Evolutionary conservation across 805 yeast genomes (phyloP).

Genomic region (Saturnispora dispora): DNA sequence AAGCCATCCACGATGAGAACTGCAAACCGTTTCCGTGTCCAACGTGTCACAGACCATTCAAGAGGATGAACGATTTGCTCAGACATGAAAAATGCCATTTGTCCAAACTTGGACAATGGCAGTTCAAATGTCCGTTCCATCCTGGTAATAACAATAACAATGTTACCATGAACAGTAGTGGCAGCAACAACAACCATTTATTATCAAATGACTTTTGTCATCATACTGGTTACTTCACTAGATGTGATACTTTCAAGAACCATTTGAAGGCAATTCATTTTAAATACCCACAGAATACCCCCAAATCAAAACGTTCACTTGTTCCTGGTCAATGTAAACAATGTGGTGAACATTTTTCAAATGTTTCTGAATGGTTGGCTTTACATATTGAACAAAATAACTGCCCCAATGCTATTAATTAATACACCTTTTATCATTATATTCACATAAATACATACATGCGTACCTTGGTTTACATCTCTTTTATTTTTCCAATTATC

Average conservation of each 20-base stretch:
- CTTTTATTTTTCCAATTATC: not conserved
- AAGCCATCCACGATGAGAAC: constrained; percentile 66
- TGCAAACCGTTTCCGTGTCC: constrained; percentile 72
- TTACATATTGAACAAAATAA: constrained; percentile 53
- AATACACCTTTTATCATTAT: not conserved
- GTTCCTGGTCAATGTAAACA: constrained; percentile 70
- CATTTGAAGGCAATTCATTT: constrained; percentile 87
- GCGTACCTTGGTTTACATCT: not conserved
- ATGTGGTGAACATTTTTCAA: constrained; percentile 57
- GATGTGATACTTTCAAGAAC: constrained; percentile 89
- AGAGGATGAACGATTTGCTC: constrained; percentile 76
- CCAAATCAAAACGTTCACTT: constrained; percentile 60
- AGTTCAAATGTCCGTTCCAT: constrained; percentile 73
- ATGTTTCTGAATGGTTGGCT: constrained; percentile 72
- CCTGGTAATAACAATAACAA: not conserved
- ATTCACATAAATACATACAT: not conserved
- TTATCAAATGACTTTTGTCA: constrained; percentile 44
- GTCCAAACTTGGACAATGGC: constrained; percentile 60
- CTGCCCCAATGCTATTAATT: constrained; percentile 23
- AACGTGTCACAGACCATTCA: constrained; percentile 76
- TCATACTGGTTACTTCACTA: constrained; percentile 71
- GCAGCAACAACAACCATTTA: not conserved
- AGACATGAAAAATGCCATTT: constrained; percentile 83
- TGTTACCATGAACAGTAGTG: constrained; percentile 10
- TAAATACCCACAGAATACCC: constrained; percentile 79